Evolutionary conservation across 768 basidiomycete species (phyloP), one percentile per base, ranked within the genome.

Genomic region (Hypholoma fasciculare): DNA sequence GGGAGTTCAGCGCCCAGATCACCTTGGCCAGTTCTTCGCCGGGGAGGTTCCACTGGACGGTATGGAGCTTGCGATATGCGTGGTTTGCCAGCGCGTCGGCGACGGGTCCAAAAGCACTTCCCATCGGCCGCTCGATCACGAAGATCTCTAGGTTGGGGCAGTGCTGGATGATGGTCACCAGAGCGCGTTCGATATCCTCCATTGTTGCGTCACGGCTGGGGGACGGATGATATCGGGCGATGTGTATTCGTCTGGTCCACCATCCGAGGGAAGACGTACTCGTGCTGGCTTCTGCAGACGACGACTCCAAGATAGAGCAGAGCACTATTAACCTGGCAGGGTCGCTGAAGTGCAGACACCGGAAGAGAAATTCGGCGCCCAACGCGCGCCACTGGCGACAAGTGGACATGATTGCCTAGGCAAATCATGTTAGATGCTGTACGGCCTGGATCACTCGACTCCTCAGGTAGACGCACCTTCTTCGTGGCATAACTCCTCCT

Each of bases 71-170:
- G 46, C 77, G 78, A 14, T 71, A 71, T 14, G 82, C 76, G 56
- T 74, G 82, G 1, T 74, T 79, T 50, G 80, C 79, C 1, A 92
- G 76, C 0, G 89, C 78, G 63, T 90, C 83, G 0, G 80, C 85
- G n/a, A 91, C 77, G 0, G 84, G 74, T 1, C 84, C 82, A 59
- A 91, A 88, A 13, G 83, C 78, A 7, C 65, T 69, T 3, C 80
- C 75, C 74, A 91, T 76, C 0, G 88, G 83, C 74, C 83, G 85
- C 59, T 89, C 87, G 44, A 89, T 72, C 37, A 89, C 77, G 70
- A 91, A 89, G 7, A 89, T 84, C 61, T 89, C 82, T 50, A 92
- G 82, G 62, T 90, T 90, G 4, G 87, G 87, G 60, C 87, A 89
- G 54, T 82, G 87, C 12, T 73, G 72, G 34, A 91, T 80, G 56